Evolutionary conservation across 2,329 filamentous ascomycete species (phyloP).

Genomic region (Blastomyces gilchristii): DNA sequence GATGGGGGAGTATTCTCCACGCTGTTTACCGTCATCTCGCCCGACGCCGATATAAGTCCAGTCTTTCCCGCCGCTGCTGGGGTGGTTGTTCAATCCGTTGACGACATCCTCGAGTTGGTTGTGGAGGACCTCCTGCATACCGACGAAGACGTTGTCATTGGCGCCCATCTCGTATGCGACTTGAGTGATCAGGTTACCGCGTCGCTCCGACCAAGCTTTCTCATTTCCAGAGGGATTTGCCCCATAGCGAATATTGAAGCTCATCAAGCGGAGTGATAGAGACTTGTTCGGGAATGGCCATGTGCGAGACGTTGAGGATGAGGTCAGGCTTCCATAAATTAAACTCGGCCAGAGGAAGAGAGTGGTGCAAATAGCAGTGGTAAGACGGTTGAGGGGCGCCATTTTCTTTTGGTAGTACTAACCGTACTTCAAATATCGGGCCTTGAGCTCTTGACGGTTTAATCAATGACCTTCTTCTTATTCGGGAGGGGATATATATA

Average conservation of each 20-base stretch:
- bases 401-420: neutral
- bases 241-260: constrained; percentile 50
- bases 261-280: constrained; percentile 28
- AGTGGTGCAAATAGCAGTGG: neutral
- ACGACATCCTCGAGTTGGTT: constrained; percentile 44
- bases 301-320: neutral
- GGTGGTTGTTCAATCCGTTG: constrained; percentile 33
- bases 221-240: constrained; percentile 43
- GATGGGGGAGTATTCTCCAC: constrained; percentile 74
- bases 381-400: neutral
- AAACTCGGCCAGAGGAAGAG: neutral
- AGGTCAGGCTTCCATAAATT: neutral
- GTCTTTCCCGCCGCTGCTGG: constrained; percentile 17
- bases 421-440: neutral
- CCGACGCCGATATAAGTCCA: constrained; percentile 50
- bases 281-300: neutral
- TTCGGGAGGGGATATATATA: neutral
- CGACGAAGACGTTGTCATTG: constrained; percentile 42
- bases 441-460: neutral
- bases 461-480: neutral
- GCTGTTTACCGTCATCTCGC: constrained; percentile 49
- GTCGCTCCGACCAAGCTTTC: constrained; percentile 41
- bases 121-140: constrained; percentile 48
- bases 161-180: constrained; percentile 31
- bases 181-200: constrained; percentile 38